These are phyloP conservation scores for Gastrolobium villosum DNA, from an alignment of 306 rosid species.

Conservation along the genomic window DNA sequence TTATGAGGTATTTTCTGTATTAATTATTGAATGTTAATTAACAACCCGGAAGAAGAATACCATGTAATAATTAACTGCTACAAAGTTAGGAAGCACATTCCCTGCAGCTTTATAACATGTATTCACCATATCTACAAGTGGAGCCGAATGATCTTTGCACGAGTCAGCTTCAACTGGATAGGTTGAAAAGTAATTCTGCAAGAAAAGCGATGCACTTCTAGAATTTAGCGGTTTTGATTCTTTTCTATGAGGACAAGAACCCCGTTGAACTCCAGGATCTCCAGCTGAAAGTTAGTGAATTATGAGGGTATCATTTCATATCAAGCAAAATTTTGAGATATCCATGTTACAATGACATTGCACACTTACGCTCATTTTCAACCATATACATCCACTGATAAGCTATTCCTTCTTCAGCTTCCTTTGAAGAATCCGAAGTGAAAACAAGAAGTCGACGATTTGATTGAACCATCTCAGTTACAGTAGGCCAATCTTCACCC, in stretches of 20 bases:
- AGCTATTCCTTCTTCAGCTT: slow-evolving; percentile 92
- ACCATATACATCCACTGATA: slow-evolving; percentile 96
- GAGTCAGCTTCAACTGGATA: slow-evolving; percentile 89
- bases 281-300: slow-evolving; percentile 75
- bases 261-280: slow-evolving; percentile 84
- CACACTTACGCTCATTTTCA: slow-evolving; percentile 92
- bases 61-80: slow-evolving; percentile 97
- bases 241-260: slow-evolving; percentile 82
- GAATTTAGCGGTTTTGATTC: slow-evolving; percentile 83
- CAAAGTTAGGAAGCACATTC: slow-evolving; percentile 75
- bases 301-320: slow-evolving; percentile 21
- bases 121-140: slow-evolving; percentile 80
- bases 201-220: slow-evolving; percentile 76
- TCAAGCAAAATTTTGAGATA: slow-evolving; percentile 4
- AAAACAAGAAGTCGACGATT: slow-evolving; percentile 93
- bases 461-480: slow-evolving; percentile 79
- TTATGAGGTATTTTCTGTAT: background rate
- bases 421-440: slow-evolving; percentile 88
- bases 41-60: slow-evolving; percentile 54
- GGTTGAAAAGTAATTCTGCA: slow-evolving; percentile 89
- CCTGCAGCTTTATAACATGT: slow-evolving; percentile 96
- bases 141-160: slow-evolving; percentile 92
- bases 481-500: slow-evolving; percentile 94
- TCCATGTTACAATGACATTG: slow-evolving; percentile 10
- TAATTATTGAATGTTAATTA: slow-evolving; percentile 12